phyloP scores from a whole-genome alignment of 805 yeast genomes.

The Metschnikowia kunwiensis region DNA sequence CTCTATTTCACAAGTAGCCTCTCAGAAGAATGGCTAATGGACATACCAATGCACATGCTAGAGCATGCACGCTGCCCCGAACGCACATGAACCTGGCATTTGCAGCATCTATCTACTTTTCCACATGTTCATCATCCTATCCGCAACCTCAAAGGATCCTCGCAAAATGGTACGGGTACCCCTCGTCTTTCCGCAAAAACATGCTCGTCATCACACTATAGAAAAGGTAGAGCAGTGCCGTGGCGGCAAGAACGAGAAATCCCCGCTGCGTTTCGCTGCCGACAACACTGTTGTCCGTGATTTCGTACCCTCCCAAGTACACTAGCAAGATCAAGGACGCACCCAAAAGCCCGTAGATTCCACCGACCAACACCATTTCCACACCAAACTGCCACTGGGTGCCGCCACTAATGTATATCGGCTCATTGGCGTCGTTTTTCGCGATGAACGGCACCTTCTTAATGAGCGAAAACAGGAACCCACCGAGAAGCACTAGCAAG shows the following conservation, averaged over 20 bases:
- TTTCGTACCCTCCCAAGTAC: slow-evolving; percentile 31
- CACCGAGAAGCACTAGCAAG: slow-evolving; percentile 51
- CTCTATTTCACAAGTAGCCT: too few relatives aligned
- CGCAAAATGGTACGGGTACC: slow-evolving; percentile 43
- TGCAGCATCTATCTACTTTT: too few relatives aligned
- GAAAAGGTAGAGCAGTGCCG: slow-evolving; percentile 32
- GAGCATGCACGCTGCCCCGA: too few relatives aligned
- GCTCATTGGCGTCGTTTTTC: slow-evolving; percentile 45
- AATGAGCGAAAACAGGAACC: slow-evolving; percentile 61
- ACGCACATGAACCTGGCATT: too few relatives aligned
- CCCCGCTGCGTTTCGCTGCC: slow-evolving; percentile 18
- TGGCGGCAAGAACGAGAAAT: slow-evolving; percentile 19
- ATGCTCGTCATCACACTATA: slow-evolving; percentile 45
- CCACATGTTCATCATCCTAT: too few relatives aligned
- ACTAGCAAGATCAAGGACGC: slow-evolving; percentile 40
- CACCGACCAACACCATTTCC: slow-evolving; percentile 55
- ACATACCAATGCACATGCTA: too few relatives aligned
- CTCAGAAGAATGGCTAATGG: too few relatives aligned
- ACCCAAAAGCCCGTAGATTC: slow-evolving; percentile 48
- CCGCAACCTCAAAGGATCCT: slow-evolving; percentile 30
- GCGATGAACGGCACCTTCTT: slow-evolving; percentile 63
- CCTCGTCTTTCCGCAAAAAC: slow-evolving; percentile 45
- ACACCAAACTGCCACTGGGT: slow-evolving; percentile 66
- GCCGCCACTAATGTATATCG: slow-evolving; percentile 64
- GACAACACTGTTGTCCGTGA: slow-evolving; percentile 20